These are phyloP conservation scores for Saccharomycopsis sp. DNA, from an alignment of 805 yeast genomes.

Conservation along the genomic window DNA sequence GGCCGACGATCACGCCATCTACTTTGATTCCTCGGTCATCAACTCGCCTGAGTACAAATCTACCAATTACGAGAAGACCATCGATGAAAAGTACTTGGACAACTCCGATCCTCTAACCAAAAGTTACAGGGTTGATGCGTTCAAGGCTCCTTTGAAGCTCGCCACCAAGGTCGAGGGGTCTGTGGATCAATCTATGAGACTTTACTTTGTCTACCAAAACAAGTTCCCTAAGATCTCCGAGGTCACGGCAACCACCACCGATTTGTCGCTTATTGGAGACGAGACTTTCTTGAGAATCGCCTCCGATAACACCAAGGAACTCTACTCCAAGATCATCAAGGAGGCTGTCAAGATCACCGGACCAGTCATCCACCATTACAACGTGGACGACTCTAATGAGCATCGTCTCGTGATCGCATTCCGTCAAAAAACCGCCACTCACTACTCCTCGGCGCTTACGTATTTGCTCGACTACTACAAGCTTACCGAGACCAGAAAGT, in stretches of 20 bases:
- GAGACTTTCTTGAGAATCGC: constrained; percentile 70
- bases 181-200: constrained; percentile 43
- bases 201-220: constrained; percentile 81
- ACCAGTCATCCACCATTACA: constrained; percentile 84
- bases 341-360: constrained; percentile 74
- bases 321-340: constrained; percentile 66
- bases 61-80: constrained; percentile 59
- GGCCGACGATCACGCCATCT: constrained; percentile 81
- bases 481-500: constrained; percentile 77
- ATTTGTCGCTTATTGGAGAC: constrained; percentile 69
- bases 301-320: constrained; percentile 67
- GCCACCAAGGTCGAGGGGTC: constrained; percentile 21
- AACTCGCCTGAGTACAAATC: constrained; percentile 38
- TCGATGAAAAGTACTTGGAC: constrained; percentile 79
- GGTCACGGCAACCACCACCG: constrained; percentile 35
- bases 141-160: constrained; percentile 53
- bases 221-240: constrained; percentile 34
- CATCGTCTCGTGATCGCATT: constrained; percentile 85
- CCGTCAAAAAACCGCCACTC: constrained; percentile 76
- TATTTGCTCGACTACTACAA: constrained; percentile 87
- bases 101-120: constrained; percentile 32
- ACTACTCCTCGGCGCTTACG: constrained; percentile 80
- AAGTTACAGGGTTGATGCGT: constrained; percentile 70
- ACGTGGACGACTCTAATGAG: constrained; percentile 74
- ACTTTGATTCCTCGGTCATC: constrained; percentile 66